Conservation (phyloP, 352 stramenopile genomes). For the Phytopythium litorale region DNA sequence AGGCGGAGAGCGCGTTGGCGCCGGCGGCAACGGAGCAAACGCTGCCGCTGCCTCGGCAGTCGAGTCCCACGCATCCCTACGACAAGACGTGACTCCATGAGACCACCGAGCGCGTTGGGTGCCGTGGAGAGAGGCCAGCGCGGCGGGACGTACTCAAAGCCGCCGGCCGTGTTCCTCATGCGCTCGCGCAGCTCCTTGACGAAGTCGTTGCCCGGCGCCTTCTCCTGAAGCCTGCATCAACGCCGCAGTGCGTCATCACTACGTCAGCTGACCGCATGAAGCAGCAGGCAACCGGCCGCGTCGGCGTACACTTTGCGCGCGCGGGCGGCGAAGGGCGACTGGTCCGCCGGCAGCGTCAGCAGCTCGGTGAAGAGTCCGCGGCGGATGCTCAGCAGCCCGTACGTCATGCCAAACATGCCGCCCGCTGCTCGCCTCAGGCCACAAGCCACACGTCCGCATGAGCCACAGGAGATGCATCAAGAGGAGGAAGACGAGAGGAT, state of each 20-base stretch:
- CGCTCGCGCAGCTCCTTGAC: slow-evolving; percentile 52
- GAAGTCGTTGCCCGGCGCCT: slow-evolving; percentile 45
- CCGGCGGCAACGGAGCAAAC: slow-evolving; percentile 12
- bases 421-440: slow-evolving; percentile 27
- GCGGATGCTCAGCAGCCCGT: slow-evolving; percentile 68
- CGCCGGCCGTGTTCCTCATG: slow-evolving; percentile 31
- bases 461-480: background rate
- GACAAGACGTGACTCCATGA: background rate
- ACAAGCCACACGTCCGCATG: background rate
- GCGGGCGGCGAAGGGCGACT: slow-evolving; percentile 59
- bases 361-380: slow-evolving; percentile 64
- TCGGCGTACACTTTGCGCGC: slow-evolving; percentile 41
- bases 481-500: background rate
- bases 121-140: background rate
- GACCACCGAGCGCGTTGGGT: background rate
- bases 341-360: slow-evolving; percentile 54
- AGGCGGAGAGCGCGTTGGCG: background rate
- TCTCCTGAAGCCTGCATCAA: slow-evolving; percentile 25
- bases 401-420: slow-evolving; percentile 52
- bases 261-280: background rate
- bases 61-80: slow-evolving; percentile 53
- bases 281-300: background rate
- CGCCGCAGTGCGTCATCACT: background rate
- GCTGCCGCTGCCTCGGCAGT: slow-evolving; percentile 6
- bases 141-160: slow-evolving; percentile 30